phyloP scores from a whole-genome alignment of 257 asterid species.

The Solanum pennellii region DNA sequence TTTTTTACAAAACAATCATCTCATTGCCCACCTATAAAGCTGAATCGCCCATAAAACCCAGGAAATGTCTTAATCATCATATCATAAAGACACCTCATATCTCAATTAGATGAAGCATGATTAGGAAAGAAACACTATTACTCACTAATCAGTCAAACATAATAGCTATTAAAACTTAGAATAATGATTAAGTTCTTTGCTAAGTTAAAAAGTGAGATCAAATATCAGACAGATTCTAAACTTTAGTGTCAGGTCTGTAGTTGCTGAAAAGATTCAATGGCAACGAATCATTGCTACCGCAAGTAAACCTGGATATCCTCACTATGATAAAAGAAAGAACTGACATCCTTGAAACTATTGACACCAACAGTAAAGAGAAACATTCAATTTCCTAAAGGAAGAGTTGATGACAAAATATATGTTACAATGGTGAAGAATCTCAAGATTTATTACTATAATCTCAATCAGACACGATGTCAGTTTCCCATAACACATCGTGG shows the following conservation, averaged over 20 bases:
- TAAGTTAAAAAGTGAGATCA: not conserved
- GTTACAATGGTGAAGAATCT: not conserved
- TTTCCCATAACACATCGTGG: not conserved
- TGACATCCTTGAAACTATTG: not conserved
- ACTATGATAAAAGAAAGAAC: not conserved
- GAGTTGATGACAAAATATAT: not conserved
- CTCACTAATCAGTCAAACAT: not conserved
- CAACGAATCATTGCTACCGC: not conserved
- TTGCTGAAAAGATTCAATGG: not conserved
- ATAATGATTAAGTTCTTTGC: not conserved
- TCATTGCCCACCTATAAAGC: not conserved
- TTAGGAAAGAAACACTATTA: not conserved
- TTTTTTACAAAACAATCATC: not conserved
- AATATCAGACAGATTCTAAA: not conserved
- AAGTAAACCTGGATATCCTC: not conserved
- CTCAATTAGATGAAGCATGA: not conserved
- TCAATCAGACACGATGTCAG: not conserved
- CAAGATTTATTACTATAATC: not conserved
- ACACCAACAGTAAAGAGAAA: not conserved
- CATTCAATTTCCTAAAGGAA: not conserved
- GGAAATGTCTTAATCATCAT: not conserved
- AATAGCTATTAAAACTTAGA: not conserved
- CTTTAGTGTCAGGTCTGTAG: not conserved
- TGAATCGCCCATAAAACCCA: not conserved
- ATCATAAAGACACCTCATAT: not conserved